Base-by-base conservation (phyloP, 495 filamentous ascomycete species). In the Lepidopterella palustris region DNA sequence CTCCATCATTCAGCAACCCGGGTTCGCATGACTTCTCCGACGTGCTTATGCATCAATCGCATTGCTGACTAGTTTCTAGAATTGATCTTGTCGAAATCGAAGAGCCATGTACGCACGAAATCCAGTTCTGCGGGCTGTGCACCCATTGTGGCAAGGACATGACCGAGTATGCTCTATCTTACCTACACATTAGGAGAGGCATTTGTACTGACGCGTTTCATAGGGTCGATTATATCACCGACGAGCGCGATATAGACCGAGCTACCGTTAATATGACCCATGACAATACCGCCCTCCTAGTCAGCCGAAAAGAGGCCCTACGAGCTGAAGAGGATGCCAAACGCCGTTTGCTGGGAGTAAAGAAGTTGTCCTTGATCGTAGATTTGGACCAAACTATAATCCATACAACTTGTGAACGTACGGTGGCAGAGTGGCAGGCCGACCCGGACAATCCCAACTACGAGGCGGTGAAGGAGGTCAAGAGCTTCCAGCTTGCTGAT, bases 321-420 rank as follows among this genome's bases (percentile, higher is more conserved):
- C 83, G 82, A 51, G 84, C 89, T 31, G 92, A 97, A 74, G 84
- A 90, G 66, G 87, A 93, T 67, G 80, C 90, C 21, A 95, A 96
- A 72, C 80, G 83, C 42, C 84, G 93, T 20, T 76, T 99, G 21
- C 78, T 99, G 26, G 78, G 84, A 63, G 79, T 82, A 27, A 79
- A 85, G 53, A 95, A 92, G 73, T 80, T 99, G 10, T 95, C 90
- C 15, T 77, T 99, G 20, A 93, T 99, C 24, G 93, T 99, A 62
- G 93, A 99, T 78, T 76, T 99, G 25, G 93, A 99, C 70, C 92
- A 97, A 72, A 99, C 93, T 21, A 93, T 99, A 68, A 97, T 99
- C 60, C 93, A 99, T 72, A 93, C 93, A 15, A 96, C 91, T 49
- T 92, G 97, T 66, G 93, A 99, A 59, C 92, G 91, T 20, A 99